These are phyloP conservation scores for Chaetomium sp. DNA, from an alignment of 2,329 filamentous ascomycete species.

Conservation along the genomic window DNA sequence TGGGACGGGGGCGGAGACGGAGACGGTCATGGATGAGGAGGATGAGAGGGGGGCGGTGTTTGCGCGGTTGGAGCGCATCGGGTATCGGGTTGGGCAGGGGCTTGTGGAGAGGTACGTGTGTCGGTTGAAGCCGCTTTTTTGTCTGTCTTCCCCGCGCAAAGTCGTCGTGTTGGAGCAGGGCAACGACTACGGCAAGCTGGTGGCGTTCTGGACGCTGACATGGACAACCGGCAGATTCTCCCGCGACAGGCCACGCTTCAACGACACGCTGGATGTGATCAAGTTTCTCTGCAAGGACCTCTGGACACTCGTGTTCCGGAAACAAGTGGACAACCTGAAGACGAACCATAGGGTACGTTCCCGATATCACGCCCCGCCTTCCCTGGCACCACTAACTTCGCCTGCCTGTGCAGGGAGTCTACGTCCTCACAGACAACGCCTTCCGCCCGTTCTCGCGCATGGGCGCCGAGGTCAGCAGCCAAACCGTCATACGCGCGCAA, in stretches of 20 bases:
- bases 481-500: conserved; percentile 74
- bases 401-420: conserved; percentile 69
- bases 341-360: conserved; percentile 81
- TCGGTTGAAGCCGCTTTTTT: neutral
- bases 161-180: neutral
- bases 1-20: conserved; percentile 23
- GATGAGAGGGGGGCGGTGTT: conserved; percentile 84
- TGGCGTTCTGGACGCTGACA: neutral
- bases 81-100: conserved; percentile 90
- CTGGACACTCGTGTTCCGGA: conserved; percentile 91
- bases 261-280: conserved; percentile 90
- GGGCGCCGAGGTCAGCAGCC: conserved; percentile 77
- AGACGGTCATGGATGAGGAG: conserved; percentile 64
- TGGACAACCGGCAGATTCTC: conserved; percentile 62
- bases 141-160: neutral
- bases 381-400: conserved; percentile 18
- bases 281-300: conserved; percentile 99
- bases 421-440: conserved; percentile 89
- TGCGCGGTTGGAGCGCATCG: conserved; percentile 78
- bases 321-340: conserved; percentile 98
- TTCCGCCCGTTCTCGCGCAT: conserved; percentile 89
- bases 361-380: neutral
- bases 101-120: conserved; percentile 77
- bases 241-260: conserved; percentile 81
- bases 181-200: neutral